Conservation (phyloP, 768 basidiomycete species). For the Mycena crocata region DNA sequence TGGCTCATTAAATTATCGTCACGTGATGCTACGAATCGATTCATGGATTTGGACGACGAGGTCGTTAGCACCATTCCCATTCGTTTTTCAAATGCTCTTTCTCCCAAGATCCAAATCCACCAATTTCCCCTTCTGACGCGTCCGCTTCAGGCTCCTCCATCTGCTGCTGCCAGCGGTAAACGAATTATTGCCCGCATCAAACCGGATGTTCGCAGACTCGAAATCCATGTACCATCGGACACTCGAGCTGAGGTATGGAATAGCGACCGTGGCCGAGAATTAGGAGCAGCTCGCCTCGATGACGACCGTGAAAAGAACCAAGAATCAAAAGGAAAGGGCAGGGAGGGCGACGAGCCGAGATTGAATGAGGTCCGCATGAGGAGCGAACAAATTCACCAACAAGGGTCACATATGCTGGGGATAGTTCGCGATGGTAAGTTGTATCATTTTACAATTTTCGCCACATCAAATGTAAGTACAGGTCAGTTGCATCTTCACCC, state of each 20-base stretch:
- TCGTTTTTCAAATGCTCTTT: slow-evolving; percentile 71
- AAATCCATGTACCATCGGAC: slow-evolving; percentile 87
- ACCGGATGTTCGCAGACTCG: slow-evolving; percentile 68
- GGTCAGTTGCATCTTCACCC: slow-evolving; percentile 84
- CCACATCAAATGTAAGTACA: slow-evolving; percentile 37
- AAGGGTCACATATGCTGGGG: slow-evolving; percentile 80
- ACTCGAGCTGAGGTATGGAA: slow-evolving; percentile 86
- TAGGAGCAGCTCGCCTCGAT: slow-evolving; percentile 73
- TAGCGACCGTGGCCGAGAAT: slow-evolving; percentile 70
- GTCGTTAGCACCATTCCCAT: slow-evolving; percentile 78
- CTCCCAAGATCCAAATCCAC: slow-evolving; percentile 78
- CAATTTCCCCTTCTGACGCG: slow-evolving; percentile 84
- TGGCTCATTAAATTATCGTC: background rate
- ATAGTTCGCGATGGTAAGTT: slow-evolving; percentile 73
- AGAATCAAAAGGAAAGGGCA: slow-evolving; percentile 52
- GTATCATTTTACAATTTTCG: slow-evolving; percentile 35
- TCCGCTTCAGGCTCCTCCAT: slow-evolving; percentile 81
- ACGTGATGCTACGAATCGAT: background rate
- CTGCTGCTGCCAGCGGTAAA: slow-evolving; percentile 78
- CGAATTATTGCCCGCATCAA: slow-evolving; percentile 81
- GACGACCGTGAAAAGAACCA: slow-evolving; percentile 87
- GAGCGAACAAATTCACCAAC: slow-evolving; percentile 77
- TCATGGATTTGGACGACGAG: slow-evolving; percentile 61
- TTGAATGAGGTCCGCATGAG: slow-evolving; percentile 76
- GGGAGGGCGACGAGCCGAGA: slow-evolving; percentile 67